phyloP scores from a whole-genome alignment of 139 green algal species.

The Chlorella sp. region DNA sequence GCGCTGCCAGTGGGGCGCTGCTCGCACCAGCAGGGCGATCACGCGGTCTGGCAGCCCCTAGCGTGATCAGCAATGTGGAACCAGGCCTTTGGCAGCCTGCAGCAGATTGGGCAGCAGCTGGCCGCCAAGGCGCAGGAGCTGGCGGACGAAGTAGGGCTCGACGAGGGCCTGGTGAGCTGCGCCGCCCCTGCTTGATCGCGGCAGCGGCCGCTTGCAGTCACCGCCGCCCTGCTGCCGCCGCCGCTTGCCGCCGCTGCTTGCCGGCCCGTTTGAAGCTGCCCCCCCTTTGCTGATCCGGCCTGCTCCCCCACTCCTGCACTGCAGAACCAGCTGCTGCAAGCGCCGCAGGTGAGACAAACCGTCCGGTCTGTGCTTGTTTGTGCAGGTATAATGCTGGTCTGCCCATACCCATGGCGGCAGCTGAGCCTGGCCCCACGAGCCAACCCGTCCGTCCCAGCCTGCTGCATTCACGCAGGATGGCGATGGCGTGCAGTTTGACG shows the following conservation, averaged over 20 bases:
- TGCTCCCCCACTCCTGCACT: not conserved
- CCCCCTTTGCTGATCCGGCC: not conserved
- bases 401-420: not conserved
- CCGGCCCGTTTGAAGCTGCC: not conserved
- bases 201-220: not conserved
- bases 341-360: not conserved
- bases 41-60: too few relatives aligned
- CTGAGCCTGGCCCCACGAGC: not conserved
- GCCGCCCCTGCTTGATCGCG: not conserved
- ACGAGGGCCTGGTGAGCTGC: not conserved
- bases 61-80: too few relatives aligned
- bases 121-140: conserved; percentile 7
- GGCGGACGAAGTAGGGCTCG: not conserved
- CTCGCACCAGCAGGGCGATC: too few relatives aligned
- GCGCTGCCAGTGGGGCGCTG: too few relatives aligned
- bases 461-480: not conserved
- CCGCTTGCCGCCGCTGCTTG: not conserved
- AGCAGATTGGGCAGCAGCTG: not conserved
- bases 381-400: not conserved
- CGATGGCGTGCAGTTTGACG: conserved; percentile 10
- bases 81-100: too few relatives aligned
- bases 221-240: not conserved
- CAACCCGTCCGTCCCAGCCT: not conserved
- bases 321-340: conserved; percentile 25
- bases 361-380: not conserved